phyloP scores from a whole-genome alignment of 192 early-diverging fungal species.

The Backusella australiensis region DNA sequence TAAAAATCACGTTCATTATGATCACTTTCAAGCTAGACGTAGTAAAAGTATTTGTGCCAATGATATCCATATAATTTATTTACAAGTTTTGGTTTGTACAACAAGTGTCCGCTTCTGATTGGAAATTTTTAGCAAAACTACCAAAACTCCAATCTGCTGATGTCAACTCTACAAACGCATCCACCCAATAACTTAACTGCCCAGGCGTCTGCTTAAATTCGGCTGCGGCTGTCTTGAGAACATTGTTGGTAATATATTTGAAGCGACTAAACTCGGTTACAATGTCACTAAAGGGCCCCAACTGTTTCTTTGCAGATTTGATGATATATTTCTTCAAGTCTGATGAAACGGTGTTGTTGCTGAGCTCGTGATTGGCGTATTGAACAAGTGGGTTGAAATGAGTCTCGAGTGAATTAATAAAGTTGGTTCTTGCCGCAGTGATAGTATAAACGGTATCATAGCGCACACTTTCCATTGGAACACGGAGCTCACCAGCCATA shows the following conservation, averaged over 20 bases:
- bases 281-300: neutral
- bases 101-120: neutral
- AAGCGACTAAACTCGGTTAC: neutral
- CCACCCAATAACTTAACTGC: neutral
- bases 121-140: neutral
- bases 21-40: neutral
- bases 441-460: neutral
- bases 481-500: neutral
- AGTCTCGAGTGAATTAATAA: neutral
- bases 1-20: neutral
- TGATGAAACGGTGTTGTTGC: neutral
- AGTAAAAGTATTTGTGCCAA: neutral
- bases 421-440: neutral
- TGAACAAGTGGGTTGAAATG: neutral
- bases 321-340: neutral
- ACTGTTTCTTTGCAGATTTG: neutral
- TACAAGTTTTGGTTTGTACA: neutral
- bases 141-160: neutral
- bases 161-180: neutral
- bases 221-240: neutral
- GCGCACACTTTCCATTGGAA: conserved; percentile 6
- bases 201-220: conserved; percentile 2
- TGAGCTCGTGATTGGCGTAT: neutral
- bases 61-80: neutral
- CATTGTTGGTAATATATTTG: neutral